phyloP scores from a whole-genome alignment of 2,329 filamentous ascomycete species.

The Talaromyces atroroseus region DNA sequence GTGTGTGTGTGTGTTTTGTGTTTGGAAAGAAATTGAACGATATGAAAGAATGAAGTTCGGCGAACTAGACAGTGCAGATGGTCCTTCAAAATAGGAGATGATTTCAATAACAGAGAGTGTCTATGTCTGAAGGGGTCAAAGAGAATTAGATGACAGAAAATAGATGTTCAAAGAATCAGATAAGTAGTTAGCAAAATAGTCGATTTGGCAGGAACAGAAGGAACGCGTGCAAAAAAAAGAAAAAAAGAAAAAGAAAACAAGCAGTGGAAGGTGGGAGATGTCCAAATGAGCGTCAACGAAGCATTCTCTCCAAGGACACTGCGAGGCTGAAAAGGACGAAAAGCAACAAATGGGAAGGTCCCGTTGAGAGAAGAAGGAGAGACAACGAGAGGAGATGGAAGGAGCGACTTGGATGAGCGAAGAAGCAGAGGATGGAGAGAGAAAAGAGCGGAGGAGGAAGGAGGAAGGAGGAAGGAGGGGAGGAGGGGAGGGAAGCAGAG shows the following conservation, averaged over 20 bases:
- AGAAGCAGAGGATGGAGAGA: not conserved
- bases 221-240: slow-evolving; percentile 12
- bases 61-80: slow-evolving; percentile 11
- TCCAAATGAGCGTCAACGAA: slow-evolving; percentile 6
- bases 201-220: slow-evolving; percentile 10
- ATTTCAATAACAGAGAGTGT: slow-evolving; percentile 12
- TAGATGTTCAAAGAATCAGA: slow-evolving; percentile 11
- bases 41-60: slow-evolving; percentile 8
- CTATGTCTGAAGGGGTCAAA: slow-evolving; percentile 9
- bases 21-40: slow-evolving; percentile 4
- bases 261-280: slow-evolving; percentile 7
- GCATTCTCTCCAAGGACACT: slow-evolving; percentile 2
- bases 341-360: slow-evolving; percentile 2
- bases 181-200: slow-evolving; percentile 9
- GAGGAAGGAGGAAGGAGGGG: not conserved
- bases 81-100: slow-evolving; percentile 13
- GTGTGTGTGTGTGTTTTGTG: not conserved
- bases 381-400: not conserved
- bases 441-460: not conserved
- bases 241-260: no score
- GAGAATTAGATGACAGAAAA: slow-evolving; percentile 13
- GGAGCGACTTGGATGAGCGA: not conserved
- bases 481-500: not conserved
- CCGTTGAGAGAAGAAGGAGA: slow-evolving; percentile 2
- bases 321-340: not conserved